Base-by-base conservation (phyloP, 2,329 filamentous ascomycete genomes). In the Cladosporium sp. region DNA sequence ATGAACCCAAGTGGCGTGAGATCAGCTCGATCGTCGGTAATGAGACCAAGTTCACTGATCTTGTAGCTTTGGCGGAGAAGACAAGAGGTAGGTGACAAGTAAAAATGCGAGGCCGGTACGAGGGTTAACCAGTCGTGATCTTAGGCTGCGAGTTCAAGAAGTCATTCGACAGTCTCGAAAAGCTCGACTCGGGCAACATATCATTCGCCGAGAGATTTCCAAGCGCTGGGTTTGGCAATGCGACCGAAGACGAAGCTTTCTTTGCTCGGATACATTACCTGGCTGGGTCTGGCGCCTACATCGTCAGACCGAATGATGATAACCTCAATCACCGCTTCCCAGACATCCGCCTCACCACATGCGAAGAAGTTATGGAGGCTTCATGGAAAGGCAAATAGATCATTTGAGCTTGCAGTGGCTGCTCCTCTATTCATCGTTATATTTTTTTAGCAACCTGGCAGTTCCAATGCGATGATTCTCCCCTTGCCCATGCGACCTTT, bases 181-280 rank as follows among this genome's bases (percentile, higher is more conserved):
- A 45, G 19, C 42, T 45, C 11, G 19, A 27, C 12, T 12, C 30
- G 9, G 42, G 42, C 16, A 36, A 33, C 3, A 45, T 45, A n/a
- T 45, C 42, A 7, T 45, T 45, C 19, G 42, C 42, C 12, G 42
- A 45, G 7, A 45, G 42, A 18, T 45, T 45, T 8, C 42, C 42
- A 4, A 8, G 13, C 1, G 25, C 16, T 3, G 42, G 42, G 1
- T 11, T 45, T 11, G 30, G 30, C 1, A 25, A 18, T 3, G 42
- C 42, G 1, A 30, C 13, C 20, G 42, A 45, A 11, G 42, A 45
- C 19, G 30, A 45, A 36, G 32, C 42, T 9, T 45, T 45, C 30
- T 45, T 45, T 25, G 42, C 42, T 25, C 42, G 20, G 1, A 25
- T 45, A 0, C 42, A 45, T 16, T 36, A 45, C 12, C 19, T 45